Evolutionary conservation across 192 early-diverging fungal genomes (phyloP).

Genomic region (Fimicolochytrium jonesii): DNA sequence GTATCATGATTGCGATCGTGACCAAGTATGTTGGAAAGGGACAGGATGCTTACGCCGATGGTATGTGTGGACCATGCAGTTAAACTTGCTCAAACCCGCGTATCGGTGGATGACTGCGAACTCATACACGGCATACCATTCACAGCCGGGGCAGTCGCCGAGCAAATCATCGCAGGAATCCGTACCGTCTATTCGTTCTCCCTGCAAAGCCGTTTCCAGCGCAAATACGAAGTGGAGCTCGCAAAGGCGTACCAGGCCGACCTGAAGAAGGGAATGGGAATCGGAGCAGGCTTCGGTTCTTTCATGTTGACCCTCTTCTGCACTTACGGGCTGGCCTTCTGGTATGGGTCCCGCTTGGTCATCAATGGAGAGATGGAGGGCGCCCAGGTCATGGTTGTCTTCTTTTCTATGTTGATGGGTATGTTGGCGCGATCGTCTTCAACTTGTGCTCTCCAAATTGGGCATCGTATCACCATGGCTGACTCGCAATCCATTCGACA

Average conservation of each 20-base stretch:
- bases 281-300: constrained; percentile 66
- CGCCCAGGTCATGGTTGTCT: constrained; percentile 40
- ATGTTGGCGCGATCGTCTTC: constrained; percentile 23
- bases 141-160: constrained; percentile 79
- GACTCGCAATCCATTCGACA: no score
- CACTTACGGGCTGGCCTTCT: constrained; percentile 80
- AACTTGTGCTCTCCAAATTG: no score
- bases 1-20: constrained; percentile 62
- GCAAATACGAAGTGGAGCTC: constrained; percentile 59
- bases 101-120: no score
- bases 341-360: constrained; percentile 69
- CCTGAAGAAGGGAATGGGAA: constrained; percentile 50
- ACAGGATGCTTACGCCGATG: constrained; percentile 67
- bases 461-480: no score
- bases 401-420: constrained; percentile 41
- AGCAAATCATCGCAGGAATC: constrained; percentile 77
- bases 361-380: constrained; percentile 42
- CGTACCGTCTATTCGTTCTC: constrained; percentile 83
- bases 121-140: no score
- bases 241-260: constrained; percentile 56
- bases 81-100: no score
- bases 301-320: constrained; percentile 73
- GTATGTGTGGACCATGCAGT: constrained; percentile 34
- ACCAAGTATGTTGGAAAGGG: constrained; percentile 46
- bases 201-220: constrained; percentile 63